Conservation (phyloP, 805 yeast genomes). For the Danielia reshetovae region DNA sequence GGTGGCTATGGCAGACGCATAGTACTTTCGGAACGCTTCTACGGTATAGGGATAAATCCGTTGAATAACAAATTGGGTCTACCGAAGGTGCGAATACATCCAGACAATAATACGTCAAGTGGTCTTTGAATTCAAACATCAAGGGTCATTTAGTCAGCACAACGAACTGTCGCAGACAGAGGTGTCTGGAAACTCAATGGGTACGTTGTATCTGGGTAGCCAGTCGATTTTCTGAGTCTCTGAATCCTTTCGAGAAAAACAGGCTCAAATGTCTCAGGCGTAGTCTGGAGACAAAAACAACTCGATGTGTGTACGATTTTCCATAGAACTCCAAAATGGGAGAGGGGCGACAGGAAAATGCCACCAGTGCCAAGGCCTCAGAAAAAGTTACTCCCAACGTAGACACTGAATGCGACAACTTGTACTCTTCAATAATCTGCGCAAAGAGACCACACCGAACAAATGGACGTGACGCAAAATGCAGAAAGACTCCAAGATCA, state of each 20-base stretch:
- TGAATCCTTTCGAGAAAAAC: constrained; percentile 18
- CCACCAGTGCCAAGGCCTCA: no score
- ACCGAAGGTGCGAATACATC: constrained; percentile 10
- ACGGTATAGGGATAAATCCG: constrained; percentile 15
- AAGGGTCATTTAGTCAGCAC: constrained; percentile 22
- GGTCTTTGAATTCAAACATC: constrained; percentile 22
- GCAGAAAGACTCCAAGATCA: no score
- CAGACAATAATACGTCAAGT: constrained; percentile 22
- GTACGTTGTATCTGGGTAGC: constrained; percentile 37
- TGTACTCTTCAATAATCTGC: no score
- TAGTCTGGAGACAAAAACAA: no score
- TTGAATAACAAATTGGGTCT: constrained; percentile 13
- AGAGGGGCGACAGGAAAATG: no score
- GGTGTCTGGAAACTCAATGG: constrained; percentile 27
- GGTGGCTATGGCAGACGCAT: constrained; percentile 16
- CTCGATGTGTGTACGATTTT: no score
- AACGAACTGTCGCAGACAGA: constrained; percentile 17
- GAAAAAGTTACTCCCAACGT: no score
- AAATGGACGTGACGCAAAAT: no score
- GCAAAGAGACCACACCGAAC: no score
- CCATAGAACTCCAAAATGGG: no score
- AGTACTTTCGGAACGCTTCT: constrained; percentile 12
- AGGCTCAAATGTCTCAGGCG: constrained; percentile 31
- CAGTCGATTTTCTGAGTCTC: constrained; percentile 29
- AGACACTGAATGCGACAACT: no score